phyloP scores from a whole-genome alignment of 257 asterid genomes.

The Solanum bukasovii region DNA sequence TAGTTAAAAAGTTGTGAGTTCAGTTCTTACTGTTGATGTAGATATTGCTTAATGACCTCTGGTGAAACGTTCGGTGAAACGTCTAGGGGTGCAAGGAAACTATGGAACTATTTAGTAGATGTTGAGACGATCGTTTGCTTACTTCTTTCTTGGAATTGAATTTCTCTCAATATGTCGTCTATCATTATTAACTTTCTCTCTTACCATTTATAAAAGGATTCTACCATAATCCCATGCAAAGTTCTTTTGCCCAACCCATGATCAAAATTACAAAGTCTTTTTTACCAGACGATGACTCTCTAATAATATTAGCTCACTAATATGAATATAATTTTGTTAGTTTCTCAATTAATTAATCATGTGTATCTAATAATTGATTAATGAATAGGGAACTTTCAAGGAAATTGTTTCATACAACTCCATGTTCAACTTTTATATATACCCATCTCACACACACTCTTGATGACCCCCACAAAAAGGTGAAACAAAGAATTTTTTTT shows the following conservation, averaged over 20 bases:
- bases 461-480: neutral
- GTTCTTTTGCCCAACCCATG: neutral
- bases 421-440: neutral
- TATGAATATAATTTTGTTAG: neutral
- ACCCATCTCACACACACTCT: neutral
- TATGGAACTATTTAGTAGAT: neutral
- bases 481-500: neutral
- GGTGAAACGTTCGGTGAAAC: too few species aligned
- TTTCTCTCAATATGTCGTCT: neutral
- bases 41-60: neutral
- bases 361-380: neutral
- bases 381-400: neutral
- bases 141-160: neutral
- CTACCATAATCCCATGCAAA: neutral
- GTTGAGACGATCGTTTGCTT: neutral
- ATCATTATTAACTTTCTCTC: neutral
- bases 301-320: neutral
- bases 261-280: neutral
- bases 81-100: neutral
- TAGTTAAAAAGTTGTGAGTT: neutral
- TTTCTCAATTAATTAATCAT: neutral
- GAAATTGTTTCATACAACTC: neutral
- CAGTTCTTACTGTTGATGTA: neutral
- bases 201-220: neutral
- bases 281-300: neutral